A percentile compares a stretch with the other conserved stretches of the same genome.
phyloP scores from a whole-genome alignment of 768 basidiomycete genomes.

The Tylopilus felleus region DNA sequence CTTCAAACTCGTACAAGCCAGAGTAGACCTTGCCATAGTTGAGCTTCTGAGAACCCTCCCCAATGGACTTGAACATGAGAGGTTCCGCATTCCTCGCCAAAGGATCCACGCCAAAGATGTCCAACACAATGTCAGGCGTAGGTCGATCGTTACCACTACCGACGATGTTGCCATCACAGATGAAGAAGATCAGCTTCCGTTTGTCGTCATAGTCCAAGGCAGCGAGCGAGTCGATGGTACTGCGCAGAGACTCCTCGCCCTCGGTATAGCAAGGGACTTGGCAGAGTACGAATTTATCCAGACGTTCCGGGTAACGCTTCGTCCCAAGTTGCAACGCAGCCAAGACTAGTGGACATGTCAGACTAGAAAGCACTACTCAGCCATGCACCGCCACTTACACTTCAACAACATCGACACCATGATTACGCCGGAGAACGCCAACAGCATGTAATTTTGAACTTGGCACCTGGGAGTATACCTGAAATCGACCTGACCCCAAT shows the following conservation, averaged over 20 bases:
- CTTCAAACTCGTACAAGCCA: conserved; percentile 67
- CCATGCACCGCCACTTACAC: conserved; percentile 41
- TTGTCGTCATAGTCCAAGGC: conserved; percentile 68
- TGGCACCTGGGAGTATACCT: conserved; percentile 52
- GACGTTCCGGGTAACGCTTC: conserved; percentile 60
- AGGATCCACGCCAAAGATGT: conserved; percentile 65
- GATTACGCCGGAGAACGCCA: conserved; percentile 53
- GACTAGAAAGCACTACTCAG: not conserved
- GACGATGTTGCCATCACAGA: conserved; percentile 71
- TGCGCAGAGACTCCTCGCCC: conserved; percentile 64
- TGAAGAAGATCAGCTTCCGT: conserved; percentile 61
- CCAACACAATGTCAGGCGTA: conserved; percentile 64
- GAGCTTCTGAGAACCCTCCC: conserved; percentile 62
- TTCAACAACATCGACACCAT: conserved; percentile 56
- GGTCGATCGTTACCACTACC: conserved; percentile 65
- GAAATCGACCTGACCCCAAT: conserved; percentile 55
- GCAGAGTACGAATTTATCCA: conserved; percentile 68
- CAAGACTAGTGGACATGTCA: conserved; percentile 43
- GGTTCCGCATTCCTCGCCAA: conserved; percentile 61
- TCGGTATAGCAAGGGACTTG: conserved; percentile 72
- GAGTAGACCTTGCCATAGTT: conserved; percentile 73
- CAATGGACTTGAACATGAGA: conserved; percentile 64
- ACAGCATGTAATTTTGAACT: conserved; percentile 58
- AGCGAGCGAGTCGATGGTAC: conserved; percentile 66
- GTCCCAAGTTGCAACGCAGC: conserved; percentile 59